These are phyloP conservation scores for Nannizziopsis arthrosporioides DNA, from an alignment of 2,329 filamentous ascomycete species.

Conservation along the genomic window DNA sequence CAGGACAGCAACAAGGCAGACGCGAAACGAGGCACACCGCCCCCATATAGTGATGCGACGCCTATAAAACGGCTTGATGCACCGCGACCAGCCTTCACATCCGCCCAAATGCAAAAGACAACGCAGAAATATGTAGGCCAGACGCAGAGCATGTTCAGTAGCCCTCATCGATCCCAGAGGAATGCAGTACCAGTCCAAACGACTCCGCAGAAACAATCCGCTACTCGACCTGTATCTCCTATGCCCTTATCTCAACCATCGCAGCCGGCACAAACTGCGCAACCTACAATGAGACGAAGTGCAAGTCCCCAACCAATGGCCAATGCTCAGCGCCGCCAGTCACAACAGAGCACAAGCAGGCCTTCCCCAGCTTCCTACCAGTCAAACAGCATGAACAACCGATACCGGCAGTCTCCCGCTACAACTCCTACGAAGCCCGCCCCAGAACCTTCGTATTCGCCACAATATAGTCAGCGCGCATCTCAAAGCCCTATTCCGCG, in stretches of 20 bases:
- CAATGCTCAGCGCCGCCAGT: slow-evolving; percentile 20
- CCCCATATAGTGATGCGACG: slow-evolving; percentile 66
- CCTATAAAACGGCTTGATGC: slow-evolving; percentile 65
- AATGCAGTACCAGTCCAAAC: slow-evolving; percentile 18
- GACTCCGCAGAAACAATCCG: slow-evolving; percentile 26
- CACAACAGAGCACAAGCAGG: slow-evolving; percentile 34
- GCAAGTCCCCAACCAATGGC: slow-evolving; percentile 25
- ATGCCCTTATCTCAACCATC: too few relatives aligned
- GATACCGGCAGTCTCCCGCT: slow-evolving; percentile 24
- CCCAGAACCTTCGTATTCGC: slow-evolving; percentile 33
- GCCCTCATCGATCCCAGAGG: slow-evolving; percentile 23
- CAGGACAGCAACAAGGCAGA: slow-evolving; percentile 26
- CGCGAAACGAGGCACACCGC: slow-evolving; percentile 61
- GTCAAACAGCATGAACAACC: slow-evolving; percentile 32
- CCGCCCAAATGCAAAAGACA: slow-evolving; percentile 88
- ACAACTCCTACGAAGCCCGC: slow-evolving; percentile 21
- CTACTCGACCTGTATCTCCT: slow-evolving; percentile 27
- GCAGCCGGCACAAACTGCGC: too few relatives aligned
- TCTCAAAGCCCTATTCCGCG: slow-evolving; percentile 21
- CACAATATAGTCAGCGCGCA: slow-evolving; percentile 21
- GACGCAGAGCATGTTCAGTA: slow-evolving; percentile 62
- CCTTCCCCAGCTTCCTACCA: slow-evolving; percentile 37
- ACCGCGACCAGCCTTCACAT: slow-evolving; percentile 83
- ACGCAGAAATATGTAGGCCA: slow-evolving; percentile 80
- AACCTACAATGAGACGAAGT: slow-evolving; percentile 26